phyloP scores from a whole-genome alignment of 148 eudicot genomes.

The Silene uniflora region DNA sequence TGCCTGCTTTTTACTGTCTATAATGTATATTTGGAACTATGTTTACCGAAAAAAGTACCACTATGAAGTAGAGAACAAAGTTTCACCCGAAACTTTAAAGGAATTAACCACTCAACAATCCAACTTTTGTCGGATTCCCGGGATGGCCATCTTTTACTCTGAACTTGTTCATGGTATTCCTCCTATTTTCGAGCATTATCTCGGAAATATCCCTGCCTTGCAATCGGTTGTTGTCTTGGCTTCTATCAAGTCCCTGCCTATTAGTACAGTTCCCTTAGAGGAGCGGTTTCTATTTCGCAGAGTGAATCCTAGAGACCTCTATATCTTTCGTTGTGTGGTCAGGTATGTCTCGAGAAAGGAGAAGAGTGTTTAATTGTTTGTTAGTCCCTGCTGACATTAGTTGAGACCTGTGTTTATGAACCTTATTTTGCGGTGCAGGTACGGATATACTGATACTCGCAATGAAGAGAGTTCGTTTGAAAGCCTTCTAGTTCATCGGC shows the following conservation, averaged over 20 bases:
- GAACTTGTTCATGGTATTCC: conserved; percentile 75
- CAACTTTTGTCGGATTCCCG: conserved; percentile 36
- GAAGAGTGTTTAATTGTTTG: no score
- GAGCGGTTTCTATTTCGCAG: conserved; percentile 57
- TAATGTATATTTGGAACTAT: conserved; percentile 56
- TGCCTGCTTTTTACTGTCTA: conserved; percentile 32
- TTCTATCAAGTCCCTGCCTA: conserved; percentile 52
- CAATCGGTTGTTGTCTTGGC: conserved; percentile 56
- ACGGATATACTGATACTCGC: conserved; percentile 51
- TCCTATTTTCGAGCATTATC: conserved; percentile 67
- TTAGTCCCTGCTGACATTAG: no score
- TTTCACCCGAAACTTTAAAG: conserved; percentile 40
- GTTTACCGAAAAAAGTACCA: conserved; percentile 56
- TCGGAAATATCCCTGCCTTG: conserved; percentile 48
- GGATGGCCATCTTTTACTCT: conserved; percentile 63
- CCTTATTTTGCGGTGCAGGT: conserved; percentile 11
- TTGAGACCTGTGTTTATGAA: no score
- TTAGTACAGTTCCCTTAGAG: conserved; percentile 46
- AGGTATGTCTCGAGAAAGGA: no score
- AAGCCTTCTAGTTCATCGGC: conserved; percentile 30
- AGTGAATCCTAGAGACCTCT: conserved; percentile 44
- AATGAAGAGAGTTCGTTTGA: conserved; percentile 47
- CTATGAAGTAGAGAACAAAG: conserved; percentile 52
- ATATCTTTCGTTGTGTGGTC: conserved; percentile 55
- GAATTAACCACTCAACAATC: conserved; percentile 27